These are phyloP conservation scores for Chrysopogon serrulatus DNA, from an alignment of 176 grass and related monocot species.

Conservation along the genomic window DNA sequence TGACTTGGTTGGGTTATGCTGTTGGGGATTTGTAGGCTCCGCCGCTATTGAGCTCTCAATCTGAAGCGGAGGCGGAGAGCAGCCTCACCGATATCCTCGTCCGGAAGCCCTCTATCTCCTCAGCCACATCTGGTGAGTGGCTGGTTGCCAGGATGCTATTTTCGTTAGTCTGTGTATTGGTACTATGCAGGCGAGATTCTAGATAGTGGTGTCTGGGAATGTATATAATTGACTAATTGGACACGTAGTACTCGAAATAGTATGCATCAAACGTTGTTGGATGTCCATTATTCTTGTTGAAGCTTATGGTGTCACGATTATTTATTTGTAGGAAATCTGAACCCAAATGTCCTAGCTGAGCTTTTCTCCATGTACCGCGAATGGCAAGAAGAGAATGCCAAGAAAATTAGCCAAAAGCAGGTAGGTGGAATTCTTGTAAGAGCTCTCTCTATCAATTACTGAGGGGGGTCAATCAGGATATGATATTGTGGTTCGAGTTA, in stretches of 20 bases:
- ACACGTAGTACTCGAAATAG: not conserved
- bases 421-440: conserved; percentile 21
- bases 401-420: conserved; percentile 73
- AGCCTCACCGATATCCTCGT: conserved; percentile 73
- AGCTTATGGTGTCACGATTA: conserved; percentile 7
- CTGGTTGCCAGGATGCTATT: not conserved
- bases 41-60: conserved; percentile 45
- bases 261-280: not conserved
- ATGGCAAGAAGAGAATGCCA: conserved; percentile 86
- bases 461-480: not conserved
- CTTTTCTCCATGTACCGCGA: conserved; percentile 76
- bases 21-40: conserved; percentile 43
- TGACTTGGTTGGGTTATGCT: not conserved
- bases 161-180: not conserved
- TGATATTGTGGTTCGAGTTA: not conserved
- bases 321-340: conserved; percentile 50
- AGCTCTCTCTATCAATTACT: not conserved
- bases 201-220: not conserved
- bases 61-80: conserved; percentile 42
- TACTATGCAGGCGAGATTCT: not conserved
- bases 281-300: not conserved
- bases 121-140: conserved; percentile 24
- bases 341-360: conserved; percentile 70
- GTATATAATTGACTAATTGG: not conserved
- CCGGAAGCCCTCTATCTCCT: conserved; percentile 46